These are phyloP conservation scores for Panicum virgatum DNA, from an alignment of 202 grass and related monocot genomes.

Conservation along the genomic window DNA sequence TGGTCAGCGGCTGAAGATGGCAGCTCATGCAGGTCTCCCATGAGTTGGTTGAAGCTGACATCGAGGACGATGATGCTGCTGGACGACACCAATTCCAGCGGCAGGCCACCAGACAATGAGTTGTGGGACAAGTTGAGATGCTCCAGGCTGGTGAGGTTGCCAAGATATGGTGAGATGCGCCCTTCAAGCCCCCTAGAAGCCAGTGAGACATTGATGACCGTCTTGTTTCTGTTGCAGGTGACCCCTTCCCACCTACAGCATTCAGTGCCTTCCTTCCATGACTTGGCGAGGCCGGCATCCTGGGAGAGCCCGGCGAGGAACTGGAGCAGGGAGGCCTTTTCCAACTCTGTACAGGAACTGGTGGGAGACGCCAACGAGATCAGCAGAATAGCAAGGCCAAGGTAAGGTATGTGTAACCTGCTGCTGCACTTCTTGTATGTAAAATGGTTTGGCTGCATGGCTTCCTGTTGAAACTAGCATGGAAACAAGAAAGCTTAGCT, in stretches of 20 bases:
- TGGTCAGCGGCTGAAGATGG: not conserved
- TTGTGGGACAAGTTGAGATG: constrained; percentile 57
- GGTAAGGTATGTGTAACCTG: not conserved
- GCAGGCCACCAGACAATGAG: constrained; percentile 31
- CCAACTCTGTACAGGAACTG: constrained; percentile 52
- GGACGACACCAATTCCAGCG: constrained; percentile 39
- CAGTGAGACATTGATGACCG: constrained; percentile 16
- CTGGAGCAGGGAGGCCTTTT: constrained; percentile 43
- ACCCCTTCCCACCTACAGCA: constrained; percentile 70
- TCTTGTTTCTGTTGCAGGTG: constrained; percentile 18
- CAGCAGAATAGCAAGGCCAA: constrained; percentile 32
- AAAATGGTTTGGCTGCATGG: constrained; percentile 22
- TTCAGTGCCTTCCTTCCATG: constrained; percentile 3
- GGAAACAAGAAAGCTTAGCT: constrained; percentile 9
- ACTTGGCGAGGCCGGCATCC: not conserved
- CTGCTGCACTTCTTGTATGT: not conserved
- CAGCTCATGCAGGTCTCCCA: constrained; percentile 13
- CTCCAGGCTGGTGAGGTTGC: constrained; percentile 38
- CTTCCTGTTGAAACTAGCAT: constrained; percentile 2
- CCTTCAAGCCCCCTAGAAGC: constrained; percentile 39
- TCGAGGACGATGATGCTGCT: constrained; percentile 45
- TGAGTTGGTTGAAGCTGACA: constrained; percentile 53
- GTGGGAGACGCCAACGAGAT: not conserved
- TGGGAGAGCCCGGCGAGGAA: constrained; percentile 41
- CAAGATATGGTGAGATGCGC: constrained; percentile 40